These are phyloP conservation scores for Phytophthora tubulina DNA, from an alignment of 352 stramenopile species.

Conservation along the genomic window DNA sequence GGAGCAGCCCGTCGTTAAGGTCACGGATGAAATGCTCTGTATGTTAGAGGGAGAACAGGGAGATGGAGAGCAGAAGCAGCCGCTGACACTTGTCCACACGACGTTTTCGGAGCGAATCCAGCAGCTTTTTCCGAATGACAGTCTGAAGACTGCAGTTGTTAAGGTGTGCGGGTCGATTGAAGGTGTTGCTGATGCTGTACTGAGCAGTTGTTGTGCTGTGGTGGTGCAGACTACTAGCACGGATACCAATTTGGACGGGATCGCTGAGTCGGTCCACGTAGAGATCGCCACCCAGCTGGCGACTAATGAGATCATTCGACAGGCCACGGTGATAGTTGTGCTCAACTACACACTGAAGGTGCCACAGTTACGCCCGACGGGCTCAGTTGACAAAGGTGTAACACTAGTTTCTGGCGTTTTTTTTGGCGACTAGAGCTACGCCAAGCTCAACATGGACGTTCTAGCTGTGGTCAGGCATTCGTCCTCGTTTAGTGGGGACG, in stretches of 20 bases:
- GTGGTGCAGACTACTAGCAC: conserved; percentile 49
- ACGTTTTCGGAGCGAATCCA: conserved; percentile 55
- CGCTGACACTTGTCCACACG: conserved; percentile 55
- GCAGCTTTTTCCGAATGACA: conserved; percentile 50
- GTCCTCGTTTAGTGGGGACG: conserved; percentile 46
- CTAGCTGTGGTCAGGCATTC: conserved; percentile 51
- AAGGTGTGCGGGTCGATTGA: conserved; percentile 35
- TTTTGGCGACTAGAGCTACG: conserved; percentile 38
- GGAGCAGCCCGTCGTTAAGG: conserved; percentile 66
- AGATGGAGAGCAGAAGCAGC: conserved; percentile 2
- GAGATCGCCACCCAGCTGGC: conserved; percentile 56
- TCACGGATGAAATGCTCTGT: conserved; percentile 72
- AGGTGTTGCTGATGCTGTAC: neutral
- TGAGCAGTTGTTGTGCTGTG: neutral
- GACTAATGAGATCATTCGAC: conserved; percentile 57
- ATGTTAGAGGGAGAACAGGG: conserved; percentile 62
- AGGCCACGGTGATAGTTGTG: conserved; percentile 56
- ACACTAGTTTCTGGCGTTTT: neutral
- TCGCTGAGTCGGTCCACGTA: conserved; percentile 66
- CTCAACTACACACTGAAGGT: conserved; percentile 73
- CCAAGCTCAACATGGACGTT: conserved; percentile 75
- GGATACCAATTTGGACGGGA: conserved; percentile 61
- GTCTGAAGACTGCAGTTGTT: conserved; percentile 47
- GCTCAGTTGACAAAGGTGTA: neutral
- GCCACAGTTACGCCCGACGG: neutral